Evolutionary conservation across 805 yeast genomes (phyloP).

Genomic region (Monosporozyma yasuniensis): DNA sequence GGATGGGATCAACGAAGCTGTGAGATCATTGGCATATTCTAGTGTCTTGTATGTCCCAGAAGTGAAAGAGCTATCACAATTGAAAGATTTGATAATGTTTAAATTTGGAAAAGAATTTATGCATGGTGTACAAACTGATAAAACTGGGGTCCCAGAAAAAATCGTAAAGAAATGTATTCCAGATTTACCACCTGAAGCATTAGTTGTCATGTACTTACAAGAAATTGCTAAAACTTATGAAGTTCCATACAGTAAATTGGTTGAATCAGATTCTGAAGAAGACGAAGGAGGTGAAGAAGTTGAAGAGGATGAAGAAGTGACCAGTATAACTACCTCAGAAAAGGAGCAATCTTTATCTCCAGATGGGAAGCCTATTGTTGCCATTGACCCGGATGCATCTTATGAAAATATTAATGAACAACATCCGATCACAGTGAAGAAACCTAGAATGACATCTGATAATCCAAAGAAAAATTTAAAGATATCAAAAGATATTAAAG

Average conservation of each 20-base stretch:
- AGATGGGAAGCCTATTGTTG: constrained; percentile 30
- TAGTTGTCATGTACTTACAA: constrained; percentile 60
- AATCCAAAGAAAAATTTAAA: constrained; percentile 33
- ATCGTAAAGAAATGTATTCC: constrained; percentile 53
- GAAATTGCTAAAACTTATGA: constrained; percentile 78
- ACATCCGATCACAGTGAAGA: constrained; percentile 36
- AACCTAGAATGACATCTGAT: constrained; percentile 36
- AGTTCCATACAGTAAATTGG: constrained; percentile 59
- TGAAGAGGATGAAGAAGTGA: constrained; percentile 12
- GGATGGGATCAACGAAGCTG: constrained; percentile 62
- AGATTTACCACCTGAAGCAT: constrained; percentile 54
- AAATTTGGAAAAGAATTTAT: constrained; percentile 66
- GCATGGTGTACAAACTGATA: constrained; percentile 26
- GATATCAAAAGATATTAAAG: constrained; percentile 35
- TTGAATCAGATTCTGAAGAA: constrained; percentile 15
- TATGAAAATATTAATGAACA: constrained; percentile 23
- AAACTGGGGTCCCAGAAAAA: constrained; percentile 53
- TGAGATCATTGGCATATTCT: constrained; percentile 39
- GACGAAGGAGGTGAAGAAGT: constrained; percentile 21
- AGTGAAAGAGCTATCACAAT: constrained; percentile 54
- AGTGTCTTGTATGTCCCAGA: constrained; percentile 54
- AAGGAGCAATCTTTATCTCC: constrained; percentile 24
- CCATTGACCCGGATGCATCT: constrained; percentile 31
- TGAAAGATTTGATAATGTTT: constrained; percentile 52
- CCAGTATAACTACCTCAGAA: constrained; percentile 22